Percentiles rank a stretch among this genome's conserved stretches.
These are phyloP conservation scores for Camelina sativa DNA, from an alignment of 345 rosid genomes.

Conservation along the genomic window DNA sequence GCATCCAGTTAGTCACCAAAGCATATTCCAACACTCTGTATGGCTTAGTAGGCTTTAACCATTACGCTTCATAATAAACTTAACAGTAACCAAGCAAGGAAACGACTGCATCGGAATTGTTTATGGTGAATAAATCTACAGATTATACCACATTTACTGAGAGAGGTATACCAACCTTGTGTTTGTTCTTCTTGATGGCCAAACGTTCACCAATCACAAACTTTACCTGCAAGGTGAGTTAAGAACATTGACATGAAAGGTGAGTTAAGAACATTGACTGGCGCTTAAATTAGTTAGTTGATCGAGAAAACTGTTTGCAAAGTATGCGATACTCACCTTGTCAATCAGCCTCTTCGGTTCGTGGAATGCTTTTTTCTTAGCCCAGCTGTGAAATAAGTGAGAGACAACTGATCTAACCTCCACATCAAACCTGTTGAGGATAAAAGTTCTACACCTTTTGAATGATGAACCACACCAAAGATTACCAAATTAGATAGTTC, in stretches of 20 bases:
- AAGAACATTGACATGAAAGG: slow-evolving; percentile 27
- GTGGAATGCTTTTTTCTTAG: slow-evolving; percentile 87
- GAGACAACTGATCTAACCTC: slow-evolving; percentile 84
- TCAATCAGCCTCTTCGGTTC: slow-evolving; percentile 82
- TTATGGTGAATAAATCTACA: neutral
- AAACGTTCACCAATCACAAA: slow-evolving; percentile 90
- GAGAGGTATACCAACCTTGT: slow-evolving; percentile 62
- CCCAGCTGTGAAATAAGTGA: slow-evolving; percentile 94
- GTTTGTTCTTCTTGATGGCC: slow-evolving; percentile 70
- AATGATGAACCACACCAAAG: slow-evolving; percentile 15
- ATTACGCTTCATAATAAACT: slow-evolving; percentile 6
- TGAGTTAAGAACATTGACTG: slow-evolving; percentile 23
- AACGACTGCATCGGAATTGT: neutral
- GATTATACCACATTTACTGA: neutral
- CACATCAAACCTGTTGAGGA: slow-evolving; percentile 65
- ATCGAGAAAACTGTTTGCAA: slow-evolving; percentile 22
- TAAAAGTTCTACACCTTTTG: neutral
- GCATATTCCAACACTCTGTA: slow-evolving; percentile 16
- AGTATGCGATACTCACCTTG: slow-evolving; percentile 58
- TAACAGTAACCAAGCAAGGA: neutral
- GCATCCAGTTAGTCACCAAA: slow-evolving; percentile 27
- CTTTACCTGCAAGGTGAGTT: slow-evolving; percentile 69
- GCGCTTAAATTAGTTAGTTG: slow-evolving; percentile 5
- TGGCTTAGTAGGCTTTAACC: slow-evolving; percentile 5
- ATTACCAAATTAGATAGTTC: slow-evolving; percentile 18